These are phyloP conservation scores for Cystofilobasidium macerans DNA, from an alignment of 768 basidiomycete genomes.

Conservation along the genomic window DNA sequence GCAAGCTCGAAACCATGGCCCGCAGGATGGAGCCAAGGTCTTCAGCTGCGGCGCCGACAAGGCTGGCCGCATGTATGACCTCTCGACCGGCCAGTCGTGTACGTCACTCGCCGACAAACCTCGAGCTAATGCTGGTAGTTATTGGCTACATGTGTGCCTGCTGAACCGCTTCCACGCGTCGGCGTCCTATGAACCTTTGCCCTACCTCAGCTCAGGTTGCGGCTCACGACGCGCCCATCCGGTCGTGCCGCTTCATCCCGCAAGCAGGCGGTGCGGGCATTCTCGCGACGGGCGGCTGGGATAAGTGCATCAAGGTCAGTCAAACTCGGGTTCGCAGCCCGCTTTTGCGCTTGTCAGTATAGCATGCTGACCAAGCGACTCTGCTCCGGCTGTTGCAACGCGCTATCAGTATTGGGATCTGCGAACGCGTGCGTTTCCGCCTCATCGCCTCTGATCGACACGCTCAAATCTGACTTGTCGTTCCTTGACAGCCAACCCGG, in stretches of 20 bases:
- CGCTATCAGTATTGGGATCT: constrained; percentile 12
- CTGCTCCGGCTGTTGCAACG: not conserved
- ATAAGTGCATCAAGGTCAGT: constrained; percentile 9
- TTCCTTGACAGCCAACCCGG: constrained; percentile 1
- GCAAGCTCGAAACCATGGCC: not conserved
- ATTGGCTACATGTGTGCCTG: too few relatives aligned
- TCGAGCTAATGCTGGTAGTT: too few relatives aligned
- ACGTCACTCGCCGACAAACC: not conserved
- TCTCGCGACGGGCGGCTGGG: constrained; percentile 8
- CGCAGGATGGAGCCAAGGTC: constrained; percentile 75
- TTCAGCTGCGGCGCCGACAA: constrained; percentile 92
- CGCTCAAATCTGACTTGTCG: not conserved
- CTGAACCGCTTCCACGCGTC: too few relatives aligned
- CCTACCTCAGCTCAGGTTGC: constrained; percentile 27
- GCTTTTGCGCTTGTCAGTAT: too few relatives aligned
- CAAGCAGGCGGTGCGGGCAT: constrained; percentile 5
- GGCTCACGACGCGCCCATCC: constrained; percentile 30
- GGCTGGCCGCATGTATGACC: constrained; percentile 81
- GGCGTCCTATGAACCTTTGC: not conserved
- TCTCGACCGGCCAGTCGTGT: constrained; percentile 62
- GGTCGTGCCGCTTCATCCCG: constrained; percentile 7
- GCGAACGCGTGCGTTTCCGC: not conserved
- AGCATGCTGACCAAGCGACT: not conserved
- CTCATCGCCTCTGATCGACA: too few relatives aligned
- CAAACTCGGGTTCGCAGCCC: too few relatives aligned